Base-by-base conservation (phyloP, 2,329 filamentous ascomycete genomes). In the Allantophomopsis cytisporea region DNA sequence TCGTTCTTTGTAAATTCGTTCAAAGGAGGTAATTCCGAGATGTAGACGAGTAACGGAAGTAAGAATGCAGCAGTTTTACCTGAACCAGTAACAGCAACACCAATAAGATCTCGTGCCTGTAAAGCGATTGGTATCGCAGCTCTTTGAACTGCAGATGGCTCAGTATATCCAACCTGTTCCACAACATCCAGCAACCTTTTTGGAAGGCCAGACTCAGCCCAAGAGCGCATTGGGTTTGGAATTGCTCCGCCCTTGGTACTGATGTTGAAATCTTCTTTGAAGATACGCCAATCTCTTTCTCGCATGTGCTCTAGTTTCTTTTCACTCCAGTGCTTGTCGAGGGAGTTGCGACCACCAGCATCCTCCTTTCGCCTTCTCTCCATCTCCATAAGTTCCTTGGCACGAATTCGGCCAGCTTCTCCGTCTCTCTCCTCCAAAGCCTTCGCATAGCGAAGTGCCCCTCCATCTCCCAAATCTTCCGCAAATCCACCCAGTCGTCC, bases 251-350 rank as follows among this genome's bases (percentile, higher is more conserved):
- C 91, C 60, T 94, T 96, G 7, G 87, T 95, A 32, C 81, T 72
- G 56, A 98, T 98, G 51, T 91, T 93, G 64, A 94, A 96, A 60
- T 98, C 88, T 60, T 96, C 91, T 63, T 96, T 98, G 76, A 98
- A 95, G 51, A 98, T 96, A 56, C 91, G 84, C 91, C 91, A 98
- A 61, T 98, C 91, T 57, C 91, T 73, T 62, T 96, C 88, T 45
- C 86, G 83, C 91, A 98, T 98, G 52, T 94, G 84, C 12, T 83
- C 77, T 45, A 96, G 66, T 45, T 71, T 73, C 75, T 98, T 98
- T 56, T 95, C 85, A 40, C 83, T 87, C 91, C 91, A 98, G 60
- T 94, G 87, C 59, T 88, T 88, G 51, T 93, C 88, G 41, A 94
- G 69, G 28, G 80, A 80, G 46, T 80, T 85, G 45, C 82, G 73